Evolutionary conservation across 164 flowering plant species (phyloP), one percentile per base, ranked within the genome.

Genomic region (Piper betle): DNA sequence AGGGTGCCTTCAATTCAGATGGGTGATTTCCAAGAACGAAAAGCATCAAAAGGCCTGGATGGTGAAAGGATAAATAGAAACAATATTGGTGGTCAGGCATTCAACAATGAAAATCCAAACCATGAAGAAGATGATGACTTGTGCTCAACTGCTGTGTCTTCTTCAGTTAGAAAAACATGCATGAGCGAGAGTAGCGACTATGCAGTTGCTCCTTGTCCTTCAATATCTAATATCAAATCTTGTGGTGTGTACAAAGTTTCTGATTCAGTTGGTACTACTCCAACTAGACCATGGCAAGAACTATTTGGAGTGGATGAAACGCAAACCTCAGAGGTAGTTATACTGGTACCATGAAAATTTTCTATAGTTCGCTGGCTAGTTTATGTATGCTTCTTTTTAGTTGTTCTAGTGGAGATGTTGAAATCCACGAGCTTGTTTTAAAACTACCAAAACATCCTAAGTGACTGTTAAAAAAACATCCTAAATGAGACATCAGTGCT

Each of bases 61-160:
- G 86, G 79, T 43, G 80, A 77, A 52, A 63, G 38, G 61, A 25
- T 53, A 16, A 55, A 54, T 5, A 64, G 61, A 38, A 65, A 68
- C 64, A 55, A 73, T 52, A 20, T 62, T 58, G 53, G 40, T 38
- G 61, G 60, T 46, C 38, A 53, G 37, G 41, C 70, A 1, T 38
- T 39, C 15, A 42, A 55, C 5, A 64, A 58, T 46, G 78, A 72
- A 50, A 65, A 60, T 54, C 78, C 70, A 50, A 56, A 64, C 16
- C 75, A 80, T 4, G 72, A 68, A 62, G 60, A 25, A 39, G 86
- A 83, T 62, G 90, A 79, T 39, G 97, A 88, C 62, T 68, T 80
- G 59, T 65, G 78, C 73, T 91, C 98, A 4, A 91, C 98, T 16
- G 98, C 95, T 37, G 92, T 84, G 68, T 91, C 96, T 70, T 81